Percentiles rank a stretch among this genome's conserved stretches.
These are phyloP conservation scores for Castanopsis chinensis DNA, from an alignment of 306 rosid genomes.

Conservation along the genomic window DNA sequence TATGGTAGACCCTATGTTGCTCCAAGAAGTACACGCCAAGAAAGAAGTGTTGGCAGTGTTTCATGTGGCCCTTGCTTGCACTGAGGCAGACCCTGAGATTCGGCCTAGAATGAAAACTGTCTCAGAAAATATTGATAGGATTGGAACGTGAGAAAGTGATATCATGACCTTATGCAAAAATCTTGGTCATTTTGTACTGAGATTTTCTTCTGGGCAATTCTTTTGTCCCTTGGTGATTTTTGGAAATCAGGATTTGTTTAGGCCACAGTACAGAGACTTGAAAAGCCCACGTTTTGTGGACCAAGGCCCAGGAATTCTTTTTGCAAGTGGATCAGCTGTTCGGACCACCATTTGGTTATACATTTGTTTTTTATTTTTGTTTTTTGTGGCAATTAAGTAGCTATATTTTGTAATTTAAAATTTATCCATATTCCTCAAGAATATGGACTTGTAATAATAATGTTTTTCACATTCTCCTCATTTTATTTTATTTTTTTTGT, in stretches of 20 bases:
- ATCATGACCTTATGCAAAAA: constrained; percentile 1
- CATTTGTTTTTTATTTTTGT: constrained; percentile 3
- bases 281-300: constrained; percentile 20
- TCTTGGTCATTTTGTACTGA: constrained; percentile 11
- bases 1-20: constrained; percentile 79
- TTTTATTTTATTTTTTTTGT: too few relatives aligned
- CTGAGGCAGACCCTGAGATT: constrained; percentile 82
- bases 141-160: constrained; percentile 35
- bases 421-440: not conserved
- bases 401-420: constrained; percentile 33
- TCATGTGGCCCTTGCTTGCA: constrained; percentile 84
- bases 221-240: constrained; percentile 20
- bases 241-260: constrained; percentile 28
- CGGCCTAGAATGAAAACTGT: constrained; percentile 90
- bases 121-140: constrained; percentile 82
- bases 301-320: not conserved
- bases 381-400: constrained; percentile 12
- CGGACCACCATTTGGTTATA: constrained; percentile 13
- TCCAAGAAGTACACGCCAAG: constrained; percentile 89
- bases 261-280: constrained; percentile 31
- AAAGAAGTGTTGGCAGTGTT: constrained; percentile 87
- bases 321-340: constrained; percentile 35
- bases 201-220: constrained; percentile 16
- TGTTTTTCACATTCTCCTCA: not conserved
- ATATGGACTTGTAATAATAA: not conserved